Conservation (phyloP, 2,329 filamentous ascomycete genomes). For the Penicillium janthinellum region DNA sequence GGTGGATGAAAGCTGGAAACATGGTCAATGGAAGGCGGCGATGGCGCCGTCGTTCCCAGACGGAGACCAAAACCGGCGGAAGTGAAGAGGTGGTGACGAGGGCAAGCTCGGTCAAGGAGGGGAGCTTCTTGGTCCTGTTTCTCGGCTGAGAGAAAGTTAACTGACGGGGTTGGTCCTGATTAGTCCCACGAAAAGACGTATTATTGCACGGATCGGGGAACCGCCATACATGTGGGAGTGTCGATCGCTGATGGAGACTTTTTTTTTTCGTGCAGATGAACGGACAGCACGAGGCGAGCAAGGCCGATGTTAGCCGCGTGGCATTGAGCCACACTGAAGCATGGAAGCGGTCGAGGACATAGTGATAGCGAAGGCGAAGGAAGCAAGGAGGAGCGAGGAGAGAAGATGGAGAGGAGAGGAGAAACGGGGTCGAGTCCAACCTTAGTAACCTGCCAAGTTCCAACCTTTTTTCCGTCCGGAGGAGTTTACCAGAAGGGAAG, state of each 20-base stretch:
- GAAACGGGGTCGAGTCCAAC: background rate
- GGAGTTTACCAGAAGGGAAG: too few relatives aligned
- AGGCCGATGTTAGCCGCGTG: slow-evolving; percentile 23
- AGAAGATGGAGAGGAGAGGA: slow-evolving; percentile 1
- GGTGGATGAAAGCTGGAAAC: slow-evolving; percentile 32
- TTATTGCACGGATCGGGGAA: background rate
- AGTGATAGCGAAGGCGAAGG: background rate
- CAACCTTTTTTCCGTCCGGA: too few relatives aligned
- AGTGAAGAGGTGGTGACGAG: slow-evolving; percentile 5
- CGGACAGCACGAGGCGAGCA: slow-evolving; percentile 12
- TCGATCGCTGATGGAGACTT: slow-evolving; percentile 23
- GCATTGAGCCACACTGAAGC: slow-evolving; percentile 18
- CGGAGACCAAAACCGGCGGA: slow-evolving; percentile 14
- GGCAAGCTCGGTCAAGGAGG: slow-evolving; percentile 15
- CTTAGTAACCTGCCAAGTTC: too few relatives aligned
- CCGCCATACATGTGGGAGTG: slow-evolving; percentile 22
- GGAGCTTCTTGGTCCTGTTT: slow-evolving; percentile 22
- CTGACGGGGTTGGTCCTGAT: background rate
- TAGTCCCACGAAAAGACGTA: background rate
- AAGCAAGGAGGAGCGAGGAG: background rate
- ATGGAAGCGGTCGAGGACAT: background rate
- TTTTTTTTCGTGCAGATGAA: slow-evolving; percentile 6
- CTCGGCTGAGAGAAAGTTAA: background rate
- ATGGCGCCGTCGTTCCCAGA: slow-evolving; percentile 17
- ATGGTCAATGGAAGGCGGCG: slow-evolving; percentile 26